Conservation (phyloP, 305 asterid species). For the Striga hermonthica region DNA sequence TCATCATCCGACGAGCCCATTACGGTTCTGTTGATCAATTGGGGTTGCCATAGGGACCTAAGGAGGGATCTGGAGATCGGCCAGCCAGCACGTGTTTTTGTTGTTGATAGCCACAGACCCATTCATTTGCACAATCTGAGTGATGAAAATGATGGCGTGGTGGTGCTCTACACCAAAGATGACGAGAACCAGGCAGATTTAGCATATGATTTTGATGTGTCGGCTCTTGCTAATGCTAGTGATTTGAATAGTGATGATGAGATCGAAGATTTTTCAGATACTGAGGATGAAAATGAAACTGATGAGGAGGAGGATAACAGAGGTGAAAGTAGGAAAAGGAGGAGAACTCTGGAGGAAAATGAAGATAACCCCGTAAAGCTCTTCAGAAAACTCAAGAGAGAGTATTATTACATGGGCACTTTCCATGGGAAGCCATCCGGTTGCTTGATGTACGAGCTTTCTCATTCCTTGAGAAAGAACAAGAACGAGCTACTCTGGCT, state of each 20-base stretch:
- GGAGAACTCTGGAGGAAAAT: conserved; percentile 45
- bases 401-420: conserved; percentile 83
- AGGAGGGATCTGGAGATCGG: conserved; percentile 59
- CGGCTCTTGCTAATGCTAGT: conserved; percentile 78
- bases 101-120: conserved; percentile 95
- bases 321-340: conserved; percentile 56
- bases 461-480: conserved; percentile 72
- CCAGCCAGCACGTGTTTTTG: conserved; percentile 65
- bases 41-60: conserved; percentile 99
- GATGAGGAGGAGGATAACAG: conserved; percentile 52
- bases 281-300: conserved; percentile 60
- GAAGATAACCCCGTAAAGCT: conserved; percentile 69
- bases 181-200: conserved; percentile 85
- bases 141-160: conserved; percentile 66
- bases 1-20: conserved; percentile 54
- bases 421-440: conserved; percentile 98
- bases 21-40: conserved; percentile 79
- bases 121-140: conserved; percentile 90
- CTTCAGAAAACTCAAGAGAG: conserved; percentile 67
- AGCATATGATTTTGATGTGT: conserved; percentile 73
- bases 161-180: conserved; percentile 76
- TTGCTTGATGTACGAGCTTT: conserved; percentile 91
- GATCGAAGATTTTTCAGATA: conserved; percentile 59
- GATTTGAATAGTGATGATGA: conserved; percentile 85
- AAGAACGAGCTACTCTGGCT: conserved; percentile 84